phyloP scores from a whole-genome alignment of 2,329 filamentous ascomycete genomes.

The Aspergillus sclerotialis region DNA sequence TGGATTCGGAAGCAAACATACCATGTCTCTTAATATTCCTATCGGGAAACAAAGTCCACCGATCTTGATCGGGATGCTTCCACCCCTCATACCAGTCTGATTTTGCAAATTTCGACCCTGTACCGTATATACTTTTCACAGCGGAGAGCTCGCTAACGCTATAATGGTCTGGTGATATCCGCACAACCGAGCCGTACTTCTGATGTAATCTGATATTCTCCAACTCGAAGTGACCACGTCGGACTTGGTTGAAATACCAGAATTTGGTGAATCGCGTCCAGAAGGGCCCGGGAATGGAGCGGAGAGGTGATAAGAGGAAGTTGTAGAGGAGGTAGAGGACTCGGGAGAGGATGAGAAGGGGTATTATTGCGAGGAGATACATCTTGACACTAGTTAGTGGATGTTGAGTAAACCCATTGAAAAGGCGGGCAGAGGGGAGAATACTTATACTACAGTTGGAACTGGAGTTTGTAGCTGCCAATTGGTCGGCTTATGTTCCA shows the following conservation, averaged over 20 bases:
- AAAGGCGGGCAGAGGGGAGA: neutral
- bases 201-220: constrained; percentile 35
- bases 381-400: constrained; percentile 1
- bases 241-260: constrained; percentile 38
- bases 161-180: constrained; percentile 44
- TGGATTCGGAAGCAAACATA: constrained; percentile 1
- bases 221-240: constrained; percentile 30
- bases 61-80: constrained; percentile 20
- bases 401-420: neutral
- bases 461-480: no score
- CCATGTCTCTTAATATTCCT: constrained; percentile 32
- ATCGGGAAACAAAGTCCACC: constrained; percentile 28
- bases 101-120: constrained; percentile 35
- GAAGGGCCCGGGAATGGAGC: constrained; percentile 40
- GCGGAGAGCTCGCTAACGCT: constrained; percentile 38
- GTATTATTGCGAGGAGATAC: constrained; percentile 9
- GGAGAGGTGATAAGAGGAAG: constrained; percentile 27
- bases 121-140: constrained; percentile 37
- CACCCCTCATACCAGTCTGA: constrained; percentile 28
- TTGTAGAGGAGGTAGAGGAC: constrained; percentile 14
- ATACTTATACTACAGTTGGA: no score
- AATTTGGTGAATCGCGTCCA: constrained; percentile 37
- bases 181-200: constrained; percentile 38
- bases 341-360: constrained; percentile 7
- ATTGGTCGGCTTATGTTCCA: no score